Percentiles rank a stretch among this genome's conserved stretches.
phyloP scores from a whole-genome alignment of 73 alveolate species.

The Tetrahymena thermophila region DNA sequence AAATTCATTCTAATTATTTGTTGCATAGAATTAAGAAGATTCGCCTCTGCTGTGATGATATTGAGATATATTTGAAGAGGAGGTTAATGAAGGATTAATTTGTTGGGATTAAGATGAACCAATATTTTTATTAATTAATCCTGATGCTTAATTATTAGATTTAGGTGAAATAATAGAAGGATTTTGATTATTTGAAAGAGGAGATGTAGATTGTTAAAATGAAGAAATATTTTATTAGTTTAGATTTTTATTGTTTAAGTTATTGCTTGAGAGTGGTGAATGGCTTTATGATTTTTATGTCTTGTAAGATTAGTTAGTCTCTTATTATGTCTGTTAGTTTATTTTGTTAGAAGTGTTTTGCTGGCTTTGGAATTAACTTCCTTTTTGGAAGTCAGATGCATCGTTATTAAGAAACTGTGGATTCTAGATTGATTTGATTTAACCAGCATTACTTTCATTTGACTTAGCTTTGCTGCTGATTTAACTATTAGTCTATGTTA shows the following conservation, averaged over 20 bases:
- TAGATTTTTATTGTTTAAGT: background rate
- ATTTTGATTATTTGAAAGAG: background rate
- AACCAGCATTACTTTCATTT: background rate
- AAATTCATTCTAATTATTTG: background rate
- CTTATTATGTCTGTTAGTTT: background rate
- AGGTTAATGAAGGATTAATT: background rate
- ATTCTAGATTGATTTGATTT: background rate
- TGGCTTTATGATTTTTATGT: background rate
- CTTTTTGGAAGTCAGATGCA: background rate
- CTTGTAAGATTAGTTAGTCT: background rate
- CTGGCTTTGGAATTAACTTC: too few relatives aligned
- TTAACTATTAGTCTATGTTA: background rate
- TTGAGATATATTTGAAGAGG: background rate
- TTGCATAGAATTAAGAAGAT: background rate
- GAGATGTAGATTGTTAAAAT: background rate
- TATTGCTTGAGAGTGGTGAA: background rate
- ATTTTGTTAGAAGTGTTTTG: background rate
- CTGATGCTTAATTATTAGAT: background rate
- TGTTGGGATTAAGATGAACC: background rate
- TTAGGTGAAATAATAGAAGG: background rate
- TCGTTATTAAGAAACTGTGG: background rate
- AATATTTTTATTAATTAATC: background rate
- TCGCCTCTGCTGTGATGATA: background rate
- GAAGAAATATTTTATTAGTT: background rate
- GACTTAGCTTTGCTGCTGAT: background rate